Conservation (phyloP, 148 eudicot genomes). For the Rhododendron molle region DNA sequence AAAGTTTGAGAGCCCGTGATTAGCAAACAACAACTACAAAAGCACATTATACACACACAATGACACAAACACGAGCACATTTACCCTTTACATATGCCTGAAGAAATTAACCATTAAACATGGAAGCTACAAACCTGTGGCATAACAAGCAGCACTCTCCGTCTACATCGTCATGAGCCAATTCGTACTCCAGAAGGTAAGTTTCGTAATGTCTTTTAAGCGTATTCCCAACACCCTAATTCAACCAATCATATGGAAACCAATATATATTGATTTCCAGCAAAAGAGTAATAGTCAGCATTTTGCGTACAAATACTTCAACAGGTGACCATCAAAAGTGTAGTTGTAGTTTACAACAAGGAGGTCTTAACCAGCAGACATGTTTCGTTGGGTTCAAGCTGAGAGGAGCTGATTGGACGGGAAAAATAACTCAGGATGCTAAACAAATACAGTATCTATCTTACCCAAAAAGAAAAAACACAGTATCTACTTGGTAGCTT, state of each 20-base stretch:
- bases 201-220: conserved; percentile 95
- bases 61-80: background rate
- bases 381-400: background rate
- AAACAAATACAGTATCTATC: too few species aligned
- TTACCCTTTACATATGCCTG: background rate
- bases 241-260: conserved; percentile 2
- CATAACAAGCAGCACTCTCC: conserved; percentile 98
- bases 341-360: background rate
- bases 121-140: conserved; percentile 51
- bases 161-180: conserved; percentile 97
- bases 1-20: conserved; percentile 5
- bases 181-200: conserved; percentile 82
- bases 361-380: too few species aligned
- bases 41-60: too few species aligned
- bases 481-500: background rate
- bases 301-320: background rate
- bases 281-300: background rate
- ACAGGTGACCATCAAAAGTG: background rate
- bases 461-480: too few species aligned
- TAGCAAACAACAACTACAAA: background rate
- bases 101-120: background rate
- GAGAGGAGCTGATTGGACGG: background rate
- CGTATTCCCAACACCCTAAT: conserved; percentile 95
- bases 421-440: background rate
- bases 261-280: background rate